phyloP scores from a whole-genome alignment of 2,329 filamentous ascomycete species.

The Macroventuria anomochaeta region DNA sequence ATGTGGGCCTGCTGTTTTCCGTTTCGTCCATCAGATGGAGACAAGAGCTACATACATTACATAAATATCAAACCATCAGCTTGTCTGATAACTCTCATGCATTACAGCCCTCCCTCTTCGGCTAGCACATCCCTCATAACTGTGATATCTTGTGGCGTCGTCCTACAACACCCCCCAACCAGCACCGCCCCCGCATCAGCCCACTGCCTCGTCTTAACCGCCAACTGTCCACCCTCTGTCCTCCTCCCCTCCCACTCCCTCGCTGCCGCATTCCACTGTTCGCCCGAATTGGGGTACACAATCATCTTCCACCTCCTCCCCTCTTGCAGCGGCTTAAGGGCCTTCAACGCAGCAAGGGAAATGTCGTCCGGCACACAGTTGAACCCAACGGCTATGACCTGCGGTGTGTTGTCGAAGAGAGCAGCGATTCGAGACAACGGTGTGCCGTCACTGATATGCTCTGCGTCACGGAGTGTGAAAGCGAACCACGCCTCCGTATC shows the following conservation, averaged over 20 bases:
- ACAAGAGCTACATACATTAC: background rate
- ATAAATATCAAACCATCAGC: background rate
- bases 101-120: background rate
- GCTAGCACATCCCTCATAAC: constrained; percentile 39
- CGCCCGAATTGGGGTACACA: constrained; percentile 57
- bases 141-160: constrained; percentile 51
- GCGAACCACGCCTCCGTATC: constrained; percentile 50
- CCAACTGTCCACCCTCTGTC: constrained; percentile 31
- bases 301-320: constrained; percentile 38
- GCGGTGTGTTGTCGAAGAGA: constrained; percentile 35
- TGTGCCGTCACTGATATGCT: constrained; percentile 53
- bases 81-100: too few species aligned
- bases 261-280: constrained; percentile 53
- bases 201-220: constrained; percentile 43
- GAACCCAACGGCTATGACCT: constrained; percentile 53
- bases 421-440: constrained; percentile 40
- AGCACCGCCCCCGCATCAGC: constrained; percentile 49
- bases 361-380: constrained; percentile 53
- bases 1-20: too few species aligned
- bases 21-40: too few species aligned
- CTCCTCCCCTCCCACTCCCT: constrained; percentile 46
- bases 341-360: constrained; percentile 43
- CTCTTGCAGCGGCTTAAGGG: constrained; percentile 30
- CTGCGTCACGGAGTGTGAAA: constrained; percentile 49
- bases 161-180: constrained; percentile 58